These are phyloP conservation scores for Aegilops sharonensis DNA, from an alignment of 176 grass and related monocot genomes.

Conservation along the genomic window DNA sequence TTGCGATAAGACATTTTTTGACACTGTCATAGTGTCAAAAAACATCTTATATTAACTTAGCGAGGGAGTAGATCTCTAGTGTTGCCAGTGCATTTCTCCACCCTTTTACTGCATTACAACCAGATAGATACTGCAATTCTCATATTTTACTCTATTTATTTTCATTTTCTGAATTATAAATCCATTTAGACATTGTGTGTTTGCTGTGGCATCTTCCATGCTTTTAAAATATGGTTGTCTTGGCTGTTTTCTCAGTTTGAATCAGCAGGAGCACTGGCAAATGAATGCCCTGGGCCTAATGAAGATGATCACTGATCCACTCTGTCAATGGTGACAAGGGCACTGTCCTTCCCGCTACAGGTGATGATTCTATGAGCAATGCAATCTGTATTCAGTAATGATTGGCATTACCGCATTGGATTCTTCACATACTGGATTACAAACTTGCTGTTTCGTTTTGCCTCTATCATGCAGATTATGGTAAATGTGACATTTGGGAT, in stretches of 20 bases:
- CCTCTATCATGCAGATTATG: neutral
- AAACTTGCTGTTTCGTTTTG: neutral
- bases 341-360: conserved; percentile 27
- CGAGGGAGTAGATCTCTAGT: neutral
- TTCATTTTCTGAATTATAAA: neutral
- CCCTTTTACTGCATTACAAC: neutral
- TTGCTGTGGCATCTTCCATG: neutral
- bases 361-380: conserved; percentile 16
- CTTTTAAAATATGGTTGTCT: neutral
- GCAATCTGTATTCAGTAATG: neutral
- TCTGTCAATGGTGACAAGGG: conserved; percentile 7
- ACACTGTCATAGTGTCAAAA: too few relatives aligned
- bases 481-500: neutral
- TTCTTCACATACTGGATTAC: neutral
- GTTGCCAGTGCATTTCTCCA: neutral
- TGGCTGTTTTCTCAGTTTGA: conserved; percentile 61
- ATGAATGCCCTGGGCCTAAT: conserved; percentile 62
- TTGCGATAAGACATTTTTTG: too few relatives aligned
- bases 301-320: conserved; percentile 85
- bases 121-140: neutral
- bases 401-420: conserved; percentile 7
- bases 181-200: neutral
- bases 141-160: neutral
- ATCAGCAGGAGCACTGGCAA: conserved; percentile 57
- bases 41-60: too few relatives aligned